phyloP scores from a whole-genome alignment of 306 rosid species.

The Vigna nakashimae region DNA sequence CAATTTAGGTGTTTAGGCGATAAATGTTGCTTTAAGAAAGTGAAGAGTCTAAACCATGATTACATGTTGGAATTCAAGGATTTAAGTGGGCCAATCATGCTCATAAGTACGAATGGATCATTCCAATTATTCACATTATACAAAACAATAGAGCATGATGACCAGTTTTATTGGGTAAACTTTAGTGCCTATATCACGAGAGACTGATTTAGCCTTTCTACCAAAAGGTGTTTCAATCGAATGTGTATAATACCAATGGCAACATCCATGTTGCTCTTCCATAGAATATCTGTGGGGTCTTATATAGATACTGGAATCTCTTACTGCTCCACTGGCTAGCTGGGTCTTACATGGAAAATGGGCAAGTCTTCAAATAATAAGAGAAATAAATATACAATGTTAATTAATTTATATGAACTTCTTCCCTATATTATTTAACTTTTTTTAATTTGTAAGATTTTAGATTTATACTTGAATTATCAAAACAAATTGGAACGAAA shows the following conservation, averaged over 20 bases:
- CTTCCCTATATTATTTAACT: too few species aligned
- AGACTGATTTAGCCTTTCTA: constrained; percentile 26
- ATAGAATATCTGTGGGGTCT: constrained; percentile 43
- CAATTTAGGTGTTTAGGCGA: neutral
- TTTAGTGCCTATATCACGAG: constrained; percentile 30
- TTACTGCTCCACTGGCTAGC: constrained; percentile 24
- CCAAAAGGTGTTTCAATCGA: constrained; percentile 8
- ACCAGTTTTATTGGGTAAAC: constrained; percentile 31
- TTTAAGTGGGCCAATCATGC: constrained; percentile 36
- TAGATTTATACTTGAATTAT: too few species aligned
- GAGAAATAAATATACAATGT: too few species aligned
- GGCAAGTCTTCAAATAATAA: neutral
- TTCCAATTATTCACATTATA: constrained; percentile 28
- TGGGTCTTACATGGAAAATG: neutral
- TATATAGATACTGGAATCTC: constrained; percentile 42
- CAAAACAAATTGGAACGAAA: neutral
- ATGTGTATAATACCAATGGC: constrained; percentile 19
- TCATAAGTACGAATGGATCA: constrained; percentile 14
- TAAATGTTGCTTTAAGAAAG: constrained; percentile 38
- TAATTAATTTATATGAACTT: too few species aligned
- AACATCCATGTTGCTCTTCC: neutral
- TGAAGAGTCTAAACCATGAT: constrained; percentile 41
- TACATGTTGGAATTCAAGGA: constrained; percentile 26
- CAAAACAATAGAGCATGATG: constrained; percentile 36
- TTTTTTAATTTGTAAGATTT: too few species aligned